These are phyloP conservation scores for Rugosomyces carneus DNA, from an alignment of 1,284 basidiomycete genomes.

Conservation along the genomic window DNA sequence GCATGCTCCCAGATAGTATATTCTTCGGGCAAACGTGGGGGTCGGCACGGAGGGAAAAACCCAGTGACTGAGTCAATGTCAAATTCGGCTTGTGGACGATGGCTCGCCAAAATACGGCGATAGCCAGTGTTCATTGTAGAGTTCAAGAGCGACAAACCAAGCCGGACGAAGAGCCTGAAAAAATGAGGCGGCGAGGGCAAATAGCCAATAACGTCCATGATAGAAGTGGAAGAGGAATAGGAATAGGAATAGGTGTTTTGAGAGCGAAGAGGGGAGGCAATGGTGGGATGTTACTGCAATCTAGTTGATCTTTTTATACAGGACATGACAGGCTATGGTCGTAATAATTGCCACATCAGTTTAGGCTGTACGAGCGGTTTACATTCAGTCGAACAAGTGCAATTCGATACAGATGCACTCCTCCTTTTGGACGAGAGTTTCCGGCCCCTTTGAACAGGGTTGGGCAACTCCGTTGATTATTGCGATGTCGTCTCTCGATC, in stretches of 20 bases:
- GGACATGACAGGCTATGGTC: slow-evolving; percentile 5
- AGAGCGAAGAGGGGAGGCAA: not conserved
- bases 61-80: slow-evolving; percentile 80
- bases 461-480: not conserved
- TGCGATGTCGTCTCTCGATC: slow-evolving; percentile 18
- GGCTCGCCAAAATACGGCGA: slow-evolving; percentile 23
- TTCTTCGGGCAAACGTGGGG: slow-evolving; percentile 49
- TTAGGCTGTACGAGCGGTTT: slow-evolving; percentile 16
- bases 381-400: slow-evolving; percentile 10
- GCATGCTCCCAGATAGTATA: slow-evolving; percentile 75
- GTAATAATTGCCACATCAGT: slow-evolving; percentile 19
- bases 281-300: slow-evolving; percentile 6
- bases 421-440: slow-evolving; percentile 15
- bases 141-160: slow-evolving; percentile 33
- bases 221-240: slow-evolving; percentile 7
- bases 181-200: slow-evolving; percentile 38
- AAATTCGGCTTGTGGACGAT: slow-evolving; percentile 41
- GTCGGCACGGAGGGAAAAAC: slow-evolving; percentile 75
- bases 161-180: slow-evolving; percentile 32
- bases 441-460: not conserved
- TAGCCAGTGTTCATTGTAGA: slow-evolving; percentile 27
- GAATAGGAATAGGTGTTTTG: slow-evolving; percentile 6
- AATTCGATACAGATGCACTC: slow-evolving; percentile 13
- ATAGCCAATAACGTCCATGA: slow-evolving; percentile 29
- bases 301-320: slow-evolving; percentile 15